Base-by-base conservation (phyloP, 305 asterid genomes). In the Fraxinus ornus region DNA sequence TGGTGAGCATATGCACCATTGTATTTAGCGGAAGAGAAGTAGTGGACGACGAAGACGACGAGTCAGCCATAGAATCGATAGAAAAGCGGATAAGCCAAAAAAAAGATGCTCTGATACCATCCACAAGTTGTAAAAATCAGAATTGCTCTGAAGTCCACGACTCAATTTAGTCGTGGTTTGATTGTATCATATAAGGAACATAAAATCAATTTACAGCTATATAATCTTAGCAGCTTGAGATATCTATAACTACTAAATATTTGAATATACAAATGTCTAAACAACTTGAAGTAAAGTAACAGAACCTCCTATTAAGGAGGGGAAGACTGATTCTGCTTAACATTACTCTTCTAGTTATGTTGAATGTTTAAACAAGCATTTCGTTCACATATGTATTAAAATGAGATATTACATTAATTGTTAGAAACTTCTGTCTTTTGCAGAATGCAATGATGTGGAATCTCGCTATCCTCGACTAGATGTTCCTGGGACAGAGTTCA, bases 361-460 rank as follows among this genome's bases (percentile, higher is more conserved):
- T 22, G 73, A 66, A 26, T 66, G 5, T 41, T 26, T 41, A 32
- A 66, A 82, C 15, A 77, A n/a, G 44, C 77, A 79, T 80, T 82
- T 81, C 49, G 35, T 66, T 66, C 35, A 10, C 73, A 26, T 24
- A 66, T 66, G 26, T 10, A 28, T 66, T 26, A 26, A 26, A 9
- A 66, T 9, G 36, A 22, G 36, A 66, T 8, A 60, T 66, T 10
- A 26, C 13, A 5, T 3, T 26, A 26, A 26, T 32, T 66, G 36
- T 24, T 66, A 71, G 47, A 71, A 33, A 33, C 47, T 5, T 33
- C 36, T 2, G 26, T 71, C 26, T 73, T 80, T 80, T 73, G 81
- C 82, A 95, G 99, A 90, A 79, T 90, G 91, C 90, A 89, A 91
- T 81, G 92, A 90, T 19, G 97, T 94, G 83, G 92, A 94, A 85